These are phyloP conservation scores for Ganoderma lucidum DNA, from an alignment of 1,284 basidiomycete genomes.

Conservation along the genomic window DNA sequence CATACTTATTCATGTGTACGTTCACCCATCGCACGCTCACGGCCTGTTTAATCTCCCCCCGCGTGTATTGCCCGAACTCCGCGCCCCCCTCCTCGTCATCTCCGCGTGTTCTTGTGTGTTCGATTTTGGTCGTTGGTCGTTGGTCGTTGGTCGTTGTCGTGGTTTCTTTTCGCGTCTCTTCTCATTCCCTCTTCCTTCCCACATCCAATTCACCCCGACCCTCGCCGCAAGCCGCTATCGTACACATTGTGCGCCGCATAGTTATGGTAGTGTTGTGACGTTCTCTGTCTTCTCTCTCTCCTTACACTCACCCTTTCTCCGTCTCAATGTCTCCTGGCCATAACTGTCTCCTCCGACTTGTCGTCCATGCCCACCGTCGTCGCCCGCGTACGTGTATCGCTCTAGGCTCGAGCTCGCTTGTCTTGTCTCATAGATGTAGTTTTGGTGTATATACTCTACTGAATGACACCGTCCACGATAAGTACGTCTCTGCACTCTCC, in stretches of 20 bases:
- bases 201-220: neutral
- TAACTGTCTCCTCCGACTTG: neutral
- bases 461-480: conserved; percentile 11
- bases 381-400: conserved; percentile 26
- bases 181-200: conserved; percentile 2
- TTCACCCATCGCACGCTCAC: conserved; percentile 5
- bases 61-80: neutral
- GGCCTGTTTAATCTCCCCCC: neutral
- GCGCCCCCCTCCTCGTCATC: neutral
- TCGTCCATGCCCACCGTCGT: conserved; percentile 11
- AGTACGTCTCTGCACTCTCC: neutral
- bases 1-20: neutral
- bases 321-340: conserved; percentile 1
- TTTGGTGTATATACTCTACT: conserved; percentile 36
- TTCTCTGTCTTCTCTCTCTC: neutral
- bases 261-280: neutral
- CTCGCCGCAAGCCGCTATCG: conserved; percentile 17
- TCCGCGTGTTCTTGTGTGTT: conserved; percentile 14
- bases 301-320: neutral
- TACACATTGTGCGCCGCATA: conserved; percentile 18
- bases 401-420: conserved; percentile 28
- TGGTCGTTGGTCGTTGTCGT: conserved; percentile 14
- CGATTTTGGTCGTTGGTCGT: conserved; percentile 2
- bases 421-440: conserved; percentile 40
- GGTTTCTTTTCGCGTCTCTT: conserved; percentile 8